Percentiles rank a stretch among this genome's conserved stretches.
phyloP scores from a whole-genome alignment of 495 filamentous ascomycete species.

The Aspergillus haitiensis region DNA sequence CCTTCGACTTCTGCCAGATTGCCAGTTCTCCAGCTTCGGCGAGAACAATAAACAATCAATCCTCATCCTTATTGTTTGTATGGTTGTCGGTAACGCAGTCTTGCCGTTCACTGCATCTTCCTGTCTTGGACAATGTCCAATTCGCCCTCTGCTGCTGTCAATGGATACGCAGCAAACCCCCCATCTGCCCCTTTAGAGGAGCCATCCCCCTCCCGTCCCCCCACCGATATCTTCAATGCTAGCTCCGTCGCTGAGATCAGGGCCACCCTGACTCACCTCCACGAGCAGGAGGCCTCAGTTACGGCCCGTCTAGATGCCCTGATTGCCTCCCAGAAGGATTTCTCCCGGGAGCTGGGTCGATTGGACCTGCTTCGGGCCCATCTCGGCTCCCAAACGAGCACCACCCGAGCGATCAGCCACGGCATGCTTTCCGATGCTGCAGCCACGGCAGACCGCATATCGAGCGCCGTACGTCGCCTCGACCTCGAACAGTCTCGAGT shows the following conservation, averaged over 20 bases:
- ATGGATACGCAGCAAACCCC: slow-evolving; percentile 31
- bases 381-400: slow-evolving; percentile 82
- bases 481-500: slow-evolving; percentile 90
- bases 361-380: slow-evolving; percentile 87
- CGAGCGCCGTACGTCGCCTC: slow-evolving; percentile 76
- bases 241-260: slow-evolving; percentile 76
- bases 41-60: not conserved
- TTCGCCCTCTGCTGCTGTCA: slow-evolving; percentile 24
- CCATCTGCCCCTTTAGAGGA: slow-evolving; percentile 17
- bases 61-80: slow-evolving; percentile 2
- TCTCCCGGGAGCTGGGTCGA: slow-evolving; percentile 79
- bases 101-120: slow-evolving; percentile 12
- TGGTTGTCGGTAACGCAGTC: not conserved
- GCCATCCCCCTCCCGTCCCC: slow-evolving; percentile 18
- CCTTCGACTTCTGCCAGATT: slow-evolving; percentile 24
- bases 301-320: slow-evolving; percentile 73
- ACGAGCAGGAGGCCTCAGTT: slow-evolving; percentile 70
- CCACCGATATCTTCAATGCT: slow-evolving; percentile 62
- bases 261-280: slow-evolving; percentile 69
- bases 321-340: slow-evolving; percentile 75
- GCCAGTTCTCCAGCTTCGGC: slow-evolving; percentile 1
- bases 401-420: slow-evolving; percentile 80
- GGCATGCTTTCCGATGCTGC: slow-evolving; percentile 83
- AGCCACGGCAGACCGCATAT: slow-evolving; percentile 82
- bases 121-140: slow-evolving; percentile 26